phyloP scores from a whole-genome alignment of 2,329 filamentous ascomycete species.

The Aureobasidium melanogenum region DNA sequence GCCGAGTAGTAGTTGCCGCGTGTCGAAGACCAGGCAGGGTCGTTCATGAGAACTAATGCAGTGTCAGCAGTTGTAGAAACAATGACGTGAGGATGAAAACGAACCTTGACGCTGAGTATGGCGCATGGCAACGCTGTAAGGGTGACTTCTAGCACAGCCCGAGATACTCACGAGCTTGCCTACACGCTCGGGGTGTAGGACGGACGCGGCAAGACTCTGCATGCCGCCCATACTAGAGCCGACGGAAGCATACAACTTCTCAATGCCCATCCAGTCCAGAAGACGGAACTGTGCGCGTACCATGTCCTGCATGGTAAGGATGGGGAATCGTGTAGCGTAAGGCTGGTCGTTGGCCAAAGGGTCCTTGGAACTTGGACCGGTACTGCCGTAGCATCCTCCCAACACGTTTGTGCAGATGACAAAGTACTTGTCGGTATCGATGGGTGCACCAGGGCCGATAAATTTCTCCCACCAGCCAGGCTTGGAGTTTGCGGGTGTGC shows the following conservation, averaged over 20 bases:
- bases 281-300: slow-evolving; percentile 89
- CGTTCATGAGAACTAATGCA: slow-evolving; percentile 80
- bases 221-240: slow-evolving; percentile 98
- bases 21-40: slow-evolving; percentile 74
- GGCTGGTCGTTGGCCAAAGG: slow-evolving; percentile 48
- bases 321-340: slow-evolving; percentile 92
- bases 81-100: slow-evolving; percentile 2
- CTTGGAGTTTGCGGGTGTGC: slow-evolving; percentile 75
- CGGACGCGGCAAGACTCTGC: slow-evolving; percentile 84
- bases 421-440: slow-evolving; percentile 88
- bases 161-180: slow-evolving; percentile 79
- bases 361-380: slow-evolving; percentile 79
- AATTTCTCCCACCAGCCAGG: slow-evolving; percentile 99
- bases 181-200: slow-evolving; percentile 74
- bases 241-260: slow-evolving; percentile 80
- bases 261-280: slow-evolving; percentile 67
- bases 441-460: slow-evolving; percentile 74
- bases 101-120: slow-evolving; percentile 81
- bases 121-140: slow-evolving; percentile 97
- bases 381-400: slow-evolving; percentile 92
- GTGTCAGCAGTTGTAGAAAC: neutral
- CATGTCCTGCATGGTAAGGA: slow-evolving; percentile 96
- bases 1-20: slow-evolving; percentile 79
- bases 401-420: slow-evolving; percentile 95
- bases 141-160: slow-evolving; percentile 87